A percentile compares a stretch with the other conserved stretches of the same genome.
These are phyloP conservation scores for Eleusine indica DNA, from an alignment of 176 grass and related monocot species.

Conservation along the genomic window DNA sequence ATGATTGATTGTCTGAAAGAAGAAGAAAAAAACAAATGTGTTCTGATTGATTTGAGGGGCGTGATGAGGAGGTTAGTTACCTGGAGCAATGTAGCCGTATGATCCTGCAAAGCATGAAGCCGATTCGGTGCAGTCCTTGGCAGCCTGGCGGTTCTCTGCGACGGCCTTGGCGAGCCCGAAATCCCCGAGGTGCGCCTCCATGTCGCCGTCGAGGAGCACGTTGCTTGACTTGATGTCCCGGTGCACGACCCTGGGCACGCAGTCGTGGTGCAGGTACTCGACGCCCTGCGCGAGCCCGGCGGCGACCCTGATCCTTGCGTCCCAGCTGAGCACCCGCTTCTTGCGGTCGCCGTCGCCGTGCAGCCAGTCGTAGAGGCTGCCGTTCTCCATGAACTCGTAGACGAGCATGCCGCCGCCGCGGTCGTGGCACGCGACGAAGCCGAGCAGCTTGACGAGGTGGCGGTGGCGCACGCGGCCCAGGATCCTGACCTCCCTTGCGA, in stretches of 20 bases:
- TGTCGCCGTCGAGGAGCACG: slow-evolving; percentile 80
- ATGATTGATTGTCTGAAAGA: not conserved
- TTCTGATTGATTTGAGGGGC: not conserved
- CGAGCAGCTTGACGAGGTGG: slow-evolving; percentile 93
- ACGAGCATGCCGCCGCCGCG: slow-evolving; percentile 62
- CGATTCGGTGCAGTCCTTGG: slow-evolving; percentile 62
- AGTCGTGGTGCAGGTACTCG: slow-evolving; percentile 96
- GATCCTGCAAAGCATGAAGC: slow-evolving; percentile 88
- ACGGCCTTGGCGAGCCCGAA: slow-evolving; percentile 92
- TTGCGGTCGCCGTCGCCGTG: slow-evolving; percentile 50
- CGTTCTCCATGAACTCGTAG: slow-evolving; percentile 98
- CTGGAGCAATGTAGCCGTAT: slow-evolving; percentile 95
- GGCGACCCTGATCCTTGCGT: slow-evolving; percentile 70
- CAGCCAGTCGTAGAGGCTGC: slow-evolving; percentile 90
- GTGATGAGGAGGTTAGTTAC: slow-evolving; percentile 31
- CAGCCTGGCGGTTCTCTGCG: slow-evolving; percentile 36
- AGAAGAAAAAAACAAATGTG: not conserved
- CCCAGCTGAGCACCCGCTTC: slow-evolving; percentile 66
- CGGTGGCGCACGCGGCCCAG: slow-evolving; percentile 77
- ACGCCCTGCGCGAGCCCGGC: slow-evolving; percentile 73
- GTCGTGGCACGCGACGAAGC: slow-evolving; percentile 57
- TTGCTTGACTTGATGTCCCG: slow-evolving; percentile 96
- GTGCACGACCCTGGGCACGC: slow-evolving; percentile 74
- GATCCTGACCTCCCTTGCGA: slow-evolving; percentile 83
- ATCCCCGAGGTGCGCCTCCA: slow-evolving; percentile 98